A percentile compares a stretch with the other conserved stretches of the same genome.
Conservation (phyloP, 179 eudicot genomes). For the Nepenthes alata region DNA sequence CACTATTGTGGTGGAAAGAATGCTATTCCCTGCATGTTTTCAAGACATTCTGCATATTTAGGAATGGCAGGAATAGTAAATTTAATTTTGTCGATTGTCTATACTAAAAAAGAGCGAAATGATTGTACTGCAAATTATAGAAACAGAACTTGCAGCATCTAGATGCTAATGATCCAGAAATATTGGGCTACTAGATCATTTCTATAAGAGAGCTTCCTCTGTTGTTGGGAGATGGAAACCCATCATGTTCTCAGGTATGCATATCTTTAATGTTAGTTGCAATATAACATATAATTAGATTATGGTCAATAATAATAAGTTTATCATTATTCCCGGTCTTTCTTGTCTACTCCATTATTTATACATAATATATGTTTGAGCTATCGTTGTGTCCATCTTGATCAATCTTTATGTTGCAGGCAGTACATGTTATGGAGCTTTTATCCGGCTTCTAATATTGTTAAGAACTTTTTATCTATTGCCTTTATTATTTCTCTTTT, state of each 20-base stretch:
- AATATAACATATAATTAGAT: slow-evolving; percentile 24
- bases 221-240: slow-evolving; percentile 44
- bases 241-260: slow-evolving; percentile 42
- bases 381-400: not conserved
- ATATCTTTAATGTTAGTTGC: no score
- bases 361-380: not conserved
- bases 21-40: not conserved
- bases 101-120: no score
- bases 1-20: not conserved
- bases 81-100: no score
- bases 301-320: slow-evolving; percentile 25
- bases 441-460: slow-evolving; percentile 52
- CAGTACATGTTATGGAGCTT: slow-evolving; percentile 53
- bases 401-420: slow-evolving; percentile 33
- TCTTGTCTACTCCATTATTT: not conserved
- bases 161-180: slow-evolving; percentile 31
- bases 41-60: no score
- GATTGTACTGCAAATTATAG: slow-evolving; percentile 22
- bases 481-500: slow-evolving; percentile 63
- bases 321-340: not conserved
- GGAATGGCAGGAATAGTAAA: no score
- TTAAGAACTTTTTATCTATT: slow-evolving; percentile 66
- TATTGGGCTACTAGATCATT: slow-evolving; percentile 34
- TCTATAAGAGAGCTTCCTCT: slow-evolving; percentile 65
- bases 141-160: slow-evolving; percentile 30